Evolutionary conservation across 345 rosid genomes (phyloP).

Genomic region (Populus euphratica): DNA sequence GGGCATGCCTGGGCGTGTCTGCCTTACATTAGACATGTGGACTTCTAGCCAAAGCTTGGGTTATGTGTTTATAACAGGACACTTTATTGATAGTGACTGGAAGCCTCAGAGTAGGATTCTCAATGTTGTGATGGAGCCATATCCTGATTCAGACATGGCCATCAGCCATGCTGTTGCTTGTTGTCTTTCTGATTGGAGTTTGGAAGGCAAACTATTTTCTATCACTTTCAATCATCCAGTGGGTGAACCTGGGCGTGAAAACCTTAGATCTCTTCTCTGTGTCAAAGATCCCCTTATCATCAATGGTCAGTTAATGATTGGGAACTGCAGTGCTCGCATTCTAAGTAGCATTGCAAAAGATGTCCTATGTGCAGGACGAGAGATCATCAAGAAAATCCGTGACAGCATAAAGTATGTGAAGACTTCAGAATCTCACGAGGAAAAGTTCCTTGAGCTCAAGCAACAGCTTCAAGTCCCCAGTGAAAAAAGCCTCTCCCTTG

Average conservation of each 20-base stretch:
- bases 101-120: conserved; percentile 68
- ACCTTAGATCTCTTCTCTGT: conserved; percentile 62
- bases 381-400: conserved; percentile 63
- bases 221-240: conserved; percentile 55
- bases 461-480: conserved; percentile 86
- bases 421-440: conserved; percentile 78
- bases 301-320: conserved; percentile 70
- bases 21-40: conserved; percentile 76
- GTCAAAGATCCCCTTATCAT: conserved; percentile 65
- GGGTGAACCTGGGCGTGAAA: conserved; percentile 53
- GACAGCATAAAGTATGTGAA: conserved; percentile 81
- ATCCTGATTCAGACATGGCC: conserved; percentile 64
- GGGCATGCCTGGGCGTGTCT: conserved; percentile 69
- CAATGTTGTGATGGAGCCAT: conserved; percentile 84
- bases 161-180: conserved; percentile 75
- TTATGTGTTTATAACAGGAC: conserved; percentile 71
- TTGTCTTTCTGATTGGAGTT: conserved; percentile 79
- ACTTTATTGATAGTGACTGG: conserved; percentile 80
- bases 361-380: conserved; percentile 49
- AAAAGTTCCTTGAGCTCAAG: conserved; percentile 81
- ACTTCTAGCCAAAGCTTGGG: conserved; percentile 60
- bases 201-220: conserved; percentile 78
- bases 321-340: conserved; percentile 61
- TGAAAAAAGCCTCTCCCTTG: conserved; percentile 60
- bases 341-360: conserved; percentile 59